Base-by-base conservation (phyloP, 2,329 filamentous ascomycete species). In the Aspergillus puulaauensis region DNA sequence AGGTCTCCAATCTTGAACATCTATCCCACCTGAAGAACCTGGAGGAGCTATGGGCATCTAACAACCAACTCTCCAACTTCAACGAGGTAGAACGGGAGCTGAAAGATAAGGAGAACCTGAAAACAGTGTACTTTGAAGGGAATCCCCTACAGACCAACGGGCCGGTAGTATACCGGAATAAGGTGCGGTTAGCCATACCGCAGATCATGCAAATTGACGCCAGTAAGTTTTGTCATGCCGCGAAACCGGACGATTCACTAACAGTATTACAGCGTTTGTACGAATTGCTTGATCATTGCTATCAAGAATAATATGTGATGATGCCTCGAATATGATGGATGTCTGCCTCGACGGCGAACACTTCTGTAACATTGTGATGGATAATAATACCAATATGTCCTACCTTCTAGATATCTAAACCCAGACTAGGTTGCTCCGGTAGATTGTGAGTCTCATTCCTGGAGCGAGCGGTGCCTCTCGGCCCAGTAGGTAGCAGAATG, bases 101-200 rank as follows among this genome's bases (percentile, higher is more conserved):
- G 62, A 82, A 78, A 52, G 89, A 95, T 70, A 97, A 96, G 79
- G 80, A 90, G 70, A 79, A 87, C 39, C 76, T 98, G 65, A 86
- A 88, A 59, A 97, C 95, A 1, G 93, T 99, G 11, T 99, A 99
- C 73, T 96, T 99, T 64, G 95, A 99, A 72, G 93, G 92, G 1
- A 97, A 96, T 68, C 93, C 93, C 24, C 75, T 99, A 66, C 95
- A 99, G 77, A 81, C 86, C 60, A 83, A 83, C 54, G 86, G 84
- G 4, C 90, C 90, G n/a, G 90, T 90, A 1, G 77, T 97, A 60
- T 99, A 99, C 76, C 82, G 95, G 69, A 98, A 97, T 77, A 99
- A 99, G 78, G 86, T 99, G 44, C 84, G 89, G 58, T 77, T 99
- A 73, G 90, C 92, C 35, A 75, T 99, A 74, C 95, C 95, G 57